Conservation (phyloP, 2,329 filamentous ascomycete genomes). For the Cladosporium oxysporum region DNA sequence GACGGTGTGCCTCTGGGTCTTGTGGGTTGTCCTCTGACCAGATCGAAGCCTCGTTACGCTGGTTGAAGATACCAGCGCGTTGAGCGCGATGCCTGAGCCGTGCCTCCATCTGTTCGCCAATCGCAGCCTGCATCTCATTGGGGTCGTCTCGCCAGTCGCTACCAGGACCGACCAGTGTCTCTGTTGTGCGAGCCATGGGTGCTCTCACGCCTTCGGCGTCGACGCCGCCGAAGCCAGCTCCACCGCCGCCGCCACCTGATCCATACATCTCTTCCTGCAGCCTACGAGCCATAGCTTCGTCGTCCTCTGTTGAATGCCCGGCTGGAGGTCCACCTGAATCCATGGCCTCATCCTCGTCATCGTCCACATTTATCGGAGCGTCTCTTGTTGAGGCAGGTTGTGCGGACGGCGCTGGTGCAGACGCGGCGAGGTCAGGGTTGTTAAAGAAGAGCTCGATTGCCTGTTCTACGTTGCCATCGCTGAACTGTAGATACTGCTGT, state of each 20-base stretch:
- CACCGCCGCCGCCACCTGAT: constrained; percentile 41
- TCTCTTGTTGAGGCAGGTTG: constrained; percentile 33
- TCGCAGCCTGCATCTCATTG: constrained; percentile 59
- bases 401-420: constrained; percentile 41
- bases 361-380: constrained; percentile 73
- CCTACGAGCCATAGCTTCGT: constrained; percentile 87
- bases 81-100: constrained; percentile 24
- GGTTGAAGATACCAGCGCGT: constrained; percentile 67
- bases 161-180: constrained; percentile 80
- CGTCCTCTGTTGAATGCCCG: constrained; percentile 64
- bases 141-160: constrained; percentile 56
- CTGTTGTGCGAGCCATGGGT: constrained; percentile 86
- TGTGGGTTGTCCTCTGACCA: constrained; percentile 57
- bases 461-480: constrained; percentile 80
- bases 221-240: constrained; percentile 38
- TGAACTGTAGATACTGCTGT: constrained; percentile 78
- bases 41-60: constrained; percentile 57
- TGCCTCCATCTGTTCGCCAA: constrained; percentile 63
- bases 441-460: constrained; percentile 90
- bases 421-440: constrained; percentile 59
- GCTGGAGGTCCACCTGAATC: constrained; percentile 30
- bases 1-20: constrained; percentile 52
- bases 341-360: constrained; percentile 57
- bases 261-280: constrained; percentile 90
- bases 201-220: constrained; percentile 72